These are phyloP conservation scores for Xerocomus brunneocitrinus DNA, from an alignment of 768 basidiomycete genomes.

Conservation along the genomic window DNA sequence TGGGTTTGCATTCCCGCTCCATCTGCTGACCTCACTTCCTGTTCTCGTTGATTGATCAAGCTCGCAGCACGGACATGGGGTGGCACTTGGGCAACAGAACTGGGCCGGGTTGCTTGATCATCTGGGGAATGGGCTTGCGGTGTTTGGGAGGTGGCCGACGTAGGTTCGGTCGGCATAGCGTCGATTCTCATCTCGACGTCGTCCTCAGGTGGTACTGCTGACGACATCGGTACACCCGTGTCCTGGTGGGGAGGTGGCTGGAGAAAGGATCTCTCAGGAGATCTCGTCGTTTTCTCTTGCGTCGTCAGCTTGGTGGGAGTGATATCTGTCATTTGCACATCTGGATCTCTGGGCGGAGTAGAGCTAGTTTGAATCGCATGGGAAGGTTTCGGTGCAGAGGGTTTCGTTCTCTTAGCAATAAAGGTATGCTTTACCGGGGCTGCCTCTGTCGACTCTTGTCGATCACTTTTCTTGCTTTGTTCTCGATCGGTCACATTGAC, in stretches of 20 bases:
- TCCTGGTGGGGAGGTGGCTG: background rate
- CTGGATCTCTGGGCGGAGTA: background rate
- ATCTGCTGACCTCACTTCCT: background rate
- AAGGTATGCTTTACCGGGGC: background rate
- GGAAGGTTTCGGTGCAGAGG: background rate
- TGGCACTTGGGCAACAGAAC: background rate
- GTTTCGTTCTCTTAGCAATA: background rate
- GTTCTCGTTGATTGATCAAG: background rate
- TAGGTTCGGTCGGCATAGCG: background rate
- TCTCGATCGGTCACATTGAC: background rate
- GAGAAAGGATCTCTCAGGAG: background rate
- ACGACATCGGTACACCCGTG: background rate
- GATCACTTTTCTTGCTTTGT: background rate
- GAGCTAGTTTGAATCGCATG: background rate
- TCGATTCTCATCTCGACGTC: slow-evolving; percentile 14
- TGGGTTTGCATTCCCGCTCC: background rate
- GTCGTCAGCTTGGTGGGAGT: background rate
- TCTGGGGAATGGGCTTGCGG: background rate
- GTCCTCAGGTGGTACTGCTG: background rate
- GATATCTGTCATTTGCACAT: slow-evolving; percentile 6
- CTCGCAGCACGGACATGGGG: background rate
- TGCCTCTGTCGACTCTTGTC: background rate
- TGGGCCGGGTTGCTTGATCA: background rate
- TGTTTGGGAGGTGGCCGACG: background rate
- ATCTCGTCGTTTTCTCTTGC: background rate